These are phyloP conservation scores for Cryptococcus sp. DNA, from an alignment of 1,284 basidiomycete species.

Conservation along the genomic window DNA sequence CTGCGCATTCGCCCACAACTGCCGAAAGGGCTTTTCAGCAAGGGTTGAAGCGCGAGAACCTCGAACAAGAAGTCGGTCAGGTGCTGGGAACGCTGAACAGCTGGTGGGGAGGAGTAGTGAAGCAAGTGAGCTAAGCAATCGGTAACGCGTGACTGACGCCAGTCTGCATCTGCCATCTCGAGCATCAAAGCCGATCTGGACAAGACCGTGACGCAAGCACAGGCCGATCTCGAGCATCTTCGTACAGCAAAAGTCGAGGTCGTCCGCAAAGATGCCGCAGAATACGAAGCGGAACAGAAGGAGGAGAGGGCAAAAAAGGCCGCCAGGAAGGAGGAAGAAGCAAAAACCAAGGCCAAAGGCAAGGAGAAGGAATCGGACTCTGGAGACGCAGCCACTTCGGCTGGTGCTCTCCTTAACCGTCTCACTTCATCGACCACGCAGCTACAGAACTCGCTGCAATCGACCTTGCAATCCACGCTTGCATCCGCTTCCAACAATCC, in stretches of 20 bases:
- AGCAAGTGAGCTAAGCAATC: conserved; percentile 65
- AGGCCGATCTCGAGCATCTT: conserved; percentile 66
- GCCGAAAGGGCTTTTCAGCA: conserved; percentile 57
- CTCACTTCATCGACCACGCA: conserved; percentile 40
- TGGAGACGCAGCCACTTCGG: not conserved
- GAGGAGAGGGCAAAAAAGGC: conserved; percentile 24
- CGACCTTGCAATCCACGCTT: conserved; percentile 59
- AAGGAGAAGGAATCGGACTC: conserved; percentile 10
- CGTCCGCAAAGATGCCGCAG: conserved; percentile 38
- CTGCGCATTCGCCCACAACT: conserved; percentile 13
- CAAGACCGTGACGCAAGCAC: conserved; percentile 75
- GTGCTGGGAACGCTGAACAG: conserved; percentile 74
- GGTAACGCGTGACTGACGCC: not conserved
- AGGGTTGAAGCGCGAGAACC: conserved; percentile 50
- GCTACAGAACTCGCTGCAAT: conserved; percentile 56
- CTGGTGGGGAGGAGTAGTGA: conserved; percentile 80
- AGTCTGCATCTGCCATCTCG: conserved; percentile 75
- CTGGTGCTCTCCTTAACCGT: conserved; percentile 34
- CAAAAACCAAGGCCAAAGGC: conserved; percentile 32
- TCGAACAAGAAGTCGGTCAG: conserved; percentile 83
- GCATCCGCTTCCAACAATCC: conserved; percentile 62
- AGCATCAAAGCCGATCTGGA: conserved; percentile 74
- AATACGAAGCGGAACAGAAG: conserved; percentile 33
- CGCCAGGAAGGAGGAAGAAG: conserved; percentile 16
- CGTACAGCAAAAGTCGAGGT: conserved; percentile 49